Conservation (phyloP, 495 filamentous ascomycete species). For the Ramalina intermedia region DNA sequence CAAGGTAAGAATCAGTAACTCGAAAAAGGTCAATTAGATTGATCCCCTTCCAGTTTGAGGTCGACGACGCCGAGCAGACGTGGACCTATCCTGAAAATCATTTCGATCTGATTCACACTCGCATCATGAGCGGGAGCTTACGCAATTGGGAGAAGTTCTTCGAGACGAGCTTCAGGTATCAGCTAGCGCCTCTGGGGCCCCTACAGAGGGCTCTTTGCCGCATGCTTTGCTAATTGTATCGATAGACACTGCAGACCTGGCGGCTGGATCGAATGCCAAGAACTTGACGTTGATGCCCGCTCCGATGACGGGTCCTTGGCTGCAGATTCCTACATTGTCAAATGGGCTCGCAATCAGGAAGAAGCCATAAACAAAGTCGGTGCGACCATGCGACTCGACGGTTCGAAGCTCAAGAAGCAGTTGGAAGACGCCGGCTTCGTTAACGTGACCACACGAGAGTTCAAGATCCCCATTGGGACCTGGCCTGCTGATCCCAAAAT, state of each 20-base stretch:
- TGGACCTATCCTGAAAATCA: constrained; percentile 27
- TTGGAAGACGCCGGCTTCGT: constrained; percentile 17
- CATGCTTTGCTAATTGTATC: background rate
- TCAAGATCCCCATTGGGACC: constrained; percentile 15
- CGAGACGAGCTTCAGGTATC: constrained; percentile 14
- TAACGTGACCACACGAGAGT: constrained; percentile 9
- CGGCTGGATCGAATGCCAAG: constrained; percentile 19
- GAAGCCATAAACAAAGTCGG: background rate
- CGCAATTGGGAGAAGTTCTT: constrained; percentile 33
- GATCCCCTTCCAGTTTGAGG: constrained; percentile 29
- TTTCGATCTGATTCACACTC: constrained; percentile 40
- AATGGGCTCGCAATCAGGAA: constrained; percentile 1
- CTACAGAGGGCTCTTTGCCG: background rate
- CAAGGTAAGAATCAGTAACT: constrained; percentile 8
- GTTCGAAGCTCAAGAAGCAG: constrained; percentile 6
- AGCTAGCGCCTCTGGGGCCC: constrained; percentile 11
- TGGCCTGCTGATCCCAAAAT: constrained; percentile 19
- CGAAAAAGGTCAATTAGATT: too few relatives aligned
- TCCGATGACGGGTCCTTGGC: constrained; percentile 14
- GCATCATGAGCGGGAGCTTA: constrained; percentile 32
- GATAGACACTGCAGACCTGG: constrained; percentile 17
- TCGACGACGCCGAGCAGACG: constrained; percentile 42
- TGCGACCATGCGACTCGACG: constrained; percentile 4
- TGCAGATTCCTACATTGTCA: constrained; percentile 1
- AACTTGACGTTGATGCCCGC: constrained; percentile 17